Conservation (phyloP, 495 filamentous ascomycete species). For the Stereocaulon alpinum region DNA sequence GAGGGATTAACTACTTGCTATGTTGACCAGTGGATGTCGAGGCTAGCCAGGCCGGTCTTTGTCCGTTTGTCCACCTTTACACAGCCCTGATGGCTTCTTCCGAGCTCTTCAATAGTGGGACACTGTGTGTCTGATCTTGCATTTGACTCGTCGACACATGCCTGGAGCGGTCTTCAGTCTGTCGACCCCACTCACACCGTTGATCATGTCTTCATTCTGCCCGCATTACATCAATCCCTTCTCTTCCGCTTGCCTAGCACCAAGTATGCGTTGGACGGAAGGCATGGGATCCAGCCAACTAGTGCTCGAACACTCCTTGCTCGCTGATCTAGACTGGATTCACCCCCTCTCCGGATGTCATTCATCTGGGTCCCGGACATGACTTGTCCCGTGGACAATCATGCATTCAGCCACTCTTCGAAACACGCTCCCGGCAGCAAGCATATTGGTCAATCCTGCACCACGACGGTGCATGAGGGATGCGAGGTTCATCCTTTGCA, state of each 20-base stretch:
- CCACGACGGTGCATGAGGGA: neutral
- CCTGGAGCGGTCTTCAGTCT: neutral
- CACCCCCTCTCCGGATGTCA: neutral
- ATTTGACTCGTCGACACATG: constrained; percentile 11
- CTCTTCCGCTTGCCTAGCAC: constrained; percentile 5
- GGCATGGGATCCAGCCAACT: constrained; percentile 5
- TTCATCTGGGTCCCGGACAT: neutral
- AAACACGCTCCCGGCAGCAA: neutral
- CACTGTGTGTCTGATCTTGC: constrained; percentile 6
- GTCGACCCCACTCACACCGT: constrained; percentile 3
- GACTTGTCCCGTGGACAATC: neutral
- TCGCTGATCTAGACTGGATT: constrained; percentile 9
- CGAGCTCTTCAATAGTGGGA: constrained; percentile 2
- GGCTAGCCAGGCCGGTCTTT: constrained; percentile 9
- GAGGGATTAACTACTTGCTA: neutral
- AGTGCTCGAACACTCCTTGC: neutral
- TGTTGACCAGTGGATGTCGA: constrained; percentile 1
- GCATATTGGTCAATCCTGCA: neutral
- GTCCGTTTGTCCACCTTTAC: constrained; percentile 11
- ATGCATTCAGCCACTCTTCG: neutral
- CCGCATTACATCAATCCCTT: constrained; percentile 8
- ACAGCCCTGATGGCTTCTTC: constrained; percentile 15
- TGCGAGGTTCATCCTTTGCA: neutral
- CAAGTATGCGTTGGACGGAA: constrained; percentile 9
- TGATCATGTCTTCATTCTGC: constrained; percentile 16